phyloP scores from a whole-genome alignment of 352 stramenopile genomes.

The Phytophthora pisi region DNA sequence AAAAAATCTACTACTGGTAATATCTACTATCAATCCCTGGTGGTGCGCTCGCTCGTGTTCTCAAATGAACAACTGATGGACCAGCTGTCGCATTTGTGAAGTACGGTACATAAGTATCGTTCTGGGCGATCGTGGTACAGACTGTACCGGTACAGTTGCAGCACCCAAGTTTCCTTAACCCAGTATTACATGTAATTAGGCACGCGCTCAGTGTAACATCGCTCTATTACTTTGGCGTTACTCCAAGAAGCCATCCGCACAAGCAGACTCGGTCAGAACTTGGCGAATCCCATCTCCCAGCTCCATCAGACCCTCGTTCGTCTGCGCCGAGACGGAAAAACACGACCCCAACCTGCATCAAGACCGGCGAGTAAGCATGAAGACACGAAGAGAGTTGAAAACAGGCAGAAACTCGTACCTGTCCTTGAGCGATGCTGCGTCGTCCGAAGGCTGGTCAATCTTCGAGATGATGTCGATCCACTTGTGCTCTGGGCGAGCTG shows the following conservation, averaged over 20 bases:
- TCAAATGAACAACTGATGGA: constrained; percentile 23
- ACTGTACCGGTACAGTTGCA: too few relatives aligned
- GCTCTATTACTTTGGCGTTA: constrained; percentile 15
- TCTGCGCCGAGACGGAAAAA: constrained; percentile 70
- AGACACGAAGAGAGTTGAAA: not conserved
- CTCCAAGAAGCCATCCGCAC: constrained; percentile 17
- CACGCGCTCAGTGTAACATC: not conserved
- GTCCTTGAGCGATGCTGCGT: constrained; percentile 41
- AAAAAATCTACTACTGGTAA: too few relatives aligned
- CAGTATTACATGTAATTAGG: not conserved
- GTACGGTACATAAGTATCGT: not conserved
- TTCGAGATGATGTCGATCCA: constrained; percentile 91
- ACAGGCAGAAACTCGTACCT: constrained; percentile 28
- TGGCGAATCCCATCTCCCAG: constrained; percentile 61
- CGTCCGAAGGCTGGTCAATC: constrained; percentile 65
- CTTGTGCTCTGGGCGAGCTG: constrained; percentile 48
- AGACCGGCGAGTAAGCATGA: not conserved
- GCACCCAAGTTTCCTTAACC: not conserved
- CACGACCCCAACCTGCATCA: constrained; percentile 29
- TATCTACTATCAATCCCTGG: too few relatives aligned
- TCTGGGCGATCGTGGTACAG: not conserved
- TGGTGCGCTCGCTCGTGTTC: constrained; percentile 9
- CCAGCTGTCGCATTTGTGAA: not conserved
- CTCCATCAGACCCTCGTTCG: constrained; percentile 75
- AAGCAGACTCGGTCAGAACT: constrained; percentile 44